These are phyloP conservation scores for Cubamyces lactineus DNA, from an alignment of 768 basidiomycete species.

Conservation along the genomic window DNA sequence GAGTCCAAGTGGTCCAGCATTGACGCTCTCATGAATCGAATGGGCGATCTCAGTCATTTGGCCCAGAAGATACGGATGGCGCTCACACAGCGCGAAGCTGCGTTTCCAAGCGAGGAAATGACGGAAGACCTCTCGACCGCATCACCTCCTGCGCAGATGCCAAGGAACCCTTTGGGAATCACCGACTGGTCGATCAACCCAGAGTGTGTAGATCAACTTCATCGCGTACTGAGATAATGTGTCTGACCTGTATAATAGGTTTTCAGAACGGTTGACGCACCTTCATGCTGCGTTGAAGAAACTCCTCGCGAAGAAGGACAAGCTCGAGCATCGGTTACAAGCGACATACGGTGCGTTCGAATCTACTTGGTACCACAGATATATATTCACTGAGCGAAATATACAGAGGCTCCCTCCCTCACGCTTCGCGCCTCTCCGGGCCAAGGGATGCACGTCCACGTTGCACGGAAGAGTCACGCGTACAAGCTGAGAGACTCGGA, in stretches of 20 bases:
- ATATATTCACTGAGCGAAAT: background rate
- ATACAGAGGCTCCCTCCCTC: slow-evolving; percentile 68
- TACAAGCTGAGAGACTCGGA: slow-evolving; percentile 48
- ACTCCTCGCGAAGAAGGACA: slow-evolving; percentile 49
- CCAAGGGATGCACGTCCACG: slow-evolving; percentile 77
- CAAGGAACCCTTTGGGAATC: slow-evolving; percentile 29
- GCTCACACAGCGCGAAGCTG: slow-evolving; percentile 18
- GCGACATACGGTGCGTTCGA: slow-evolving; percentile 51
- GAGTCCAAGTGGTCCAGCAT: slow-evolving; percentile 59
- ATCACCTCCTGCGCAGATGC: slow-evolving; percentile 30
- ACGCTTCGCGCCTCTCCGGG: slow-evolving; percentile 69
- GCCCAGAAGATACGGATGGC: slow-evolving; percentile 52
- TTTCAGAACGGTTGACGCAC: slow-evolving; percentile 53
- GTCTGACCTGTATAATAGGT: slow-evolving; percentile 43
- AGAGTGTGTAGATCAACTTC: slow-evolving; percentile 45
- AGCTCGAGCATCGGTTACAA: slow-evolving; percentile 60
- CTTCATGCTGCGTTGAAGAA: slow-evolving; percentile 54
- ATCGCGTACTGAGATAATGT: background rate
- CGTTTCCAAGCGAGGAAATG: background rate
- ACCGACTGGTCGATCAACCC: slow-evolving; percentile 66
- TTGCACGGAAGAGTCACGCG: slow-evolving; percentile 68
- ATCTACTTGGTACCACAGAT: background rate
- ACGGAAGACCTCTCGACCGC: slow-evolving; percentile 6
- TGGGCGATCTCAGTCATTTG: slow-evolving; percentile 56
- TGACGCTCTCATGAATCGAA: slow-evolving; percentile 53